These are phyloP conservation scores for Aspergillus novofumigatus DNA, from an alignment of 2,329 filamentous ascomycete species.

Conservation along the genomic window DNA sequence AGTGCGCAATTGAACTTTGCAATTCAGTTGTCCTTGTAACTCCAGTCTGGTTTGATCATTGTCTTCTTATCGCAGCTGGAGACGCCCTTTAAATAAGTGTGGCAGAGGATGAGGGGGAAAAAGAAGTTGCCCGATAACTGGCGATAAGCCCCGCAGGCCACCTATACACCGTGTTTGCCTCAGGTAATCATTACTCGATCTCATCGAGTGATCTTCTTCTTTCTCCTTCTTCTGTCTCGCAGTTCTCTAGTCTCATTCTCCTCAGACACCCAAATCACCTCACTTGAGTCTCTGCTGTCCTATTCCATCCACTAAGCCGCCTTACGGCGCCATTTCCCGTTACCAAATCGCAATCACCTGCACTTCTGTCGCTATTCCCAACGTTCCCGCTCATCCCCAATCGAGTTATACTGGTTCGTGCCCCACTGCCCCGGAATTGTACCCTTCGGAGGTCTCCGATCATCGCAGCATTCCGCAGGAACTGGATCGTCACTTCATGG, in stretches of 20 bases:
- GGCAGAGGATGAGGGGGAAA: neutral
- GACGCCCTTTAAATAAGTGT: neutral
- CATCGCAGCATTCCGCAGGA: conserved; percentile 9
- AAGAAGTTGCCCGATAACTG: neutral
- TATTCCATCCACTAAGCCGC: neutral
- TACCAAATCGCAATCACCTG: conserved; percentile 11
- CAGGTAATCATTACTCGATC: conserved; percentile 16
- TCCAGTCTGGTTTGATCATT: neutral
- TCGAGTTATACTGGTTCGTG: neutral
- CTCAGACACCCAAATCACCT: neutral
- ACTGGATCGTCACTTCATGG: neutral
- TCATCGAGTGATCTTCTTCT: conserved; percentile 10
- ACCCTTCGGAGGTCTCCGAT: conserved; percentile 20
- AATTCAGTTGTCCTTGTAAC: neutral
- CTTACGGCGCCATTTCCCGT: conserved; percentile 4
- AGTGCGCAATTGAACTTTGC: neutral
- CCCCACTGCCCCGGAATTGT: conserved; percentile 7
- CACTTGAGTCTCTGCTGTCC: neutral
- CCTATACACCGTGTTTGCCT: neutral
- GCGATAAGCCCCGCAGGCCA: conserved; percentile 9
- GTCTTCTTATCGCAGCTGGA: neutral
- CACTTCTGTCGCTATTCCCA: neutral
- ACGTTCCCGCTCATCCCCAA: neutral
- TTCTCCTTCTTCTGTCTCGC: neutral
- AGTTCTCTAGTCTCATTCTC: too few species aligned